Evolutionary conservation across 345 rosid genomes (phyloP).

Genomic region (Reutealis trisperma): DNA sequence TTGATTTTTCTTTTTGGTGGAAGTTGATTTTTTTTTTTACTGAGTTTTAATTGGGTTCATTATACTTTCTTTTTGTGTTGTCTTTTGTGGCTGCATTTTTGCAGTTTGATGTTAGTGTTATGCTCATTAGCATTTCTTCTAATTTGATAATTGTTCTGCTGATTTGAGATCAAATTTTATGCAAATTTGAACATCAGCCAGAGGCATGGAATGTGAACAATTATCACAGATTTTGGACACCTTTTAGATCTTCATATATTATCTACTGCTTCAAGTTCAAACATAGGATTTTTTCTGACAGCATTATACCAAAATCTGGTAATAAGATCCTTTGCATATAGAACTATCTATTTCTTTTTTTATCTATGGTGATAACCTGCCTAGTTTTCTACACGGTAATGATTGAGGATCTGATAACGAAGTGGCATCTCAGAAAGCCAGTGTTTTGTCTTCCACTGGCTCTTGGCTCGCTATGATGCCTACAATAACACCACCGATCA

Average conservation of each 20-base stretch:
- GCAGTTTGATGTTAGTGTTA: not conserved
- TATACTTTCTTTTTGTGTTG: not conserved
- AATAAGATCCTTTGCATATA: conserved; percentile 14
- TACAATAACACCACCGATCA: not conserved
- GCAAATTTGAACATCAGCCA: not conserved
- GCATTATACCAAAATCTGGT: conserved; percentile 2
- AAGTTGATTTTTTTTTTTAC: not conserved
- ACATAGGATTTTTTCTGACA: not conserved
- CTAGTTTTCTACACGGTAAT: not conserved
- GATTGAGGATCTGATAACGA: conserved; percentile 19
- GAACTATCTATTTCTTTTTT: not conserved
- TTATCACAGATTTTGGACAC: not conserved
- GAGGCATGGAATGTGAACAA: not conserved
- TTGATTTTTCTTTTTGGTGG: not conserved
- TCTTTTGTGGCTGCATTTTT: not conserved
- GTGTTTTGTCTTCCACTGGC: conserved; percentile 8
- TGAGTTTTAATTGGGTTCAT: not conserved
- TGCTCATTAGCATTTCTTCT: conserved; percentile 1
- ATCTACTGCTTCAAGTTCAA: not conserved
- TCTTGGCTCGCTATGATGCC: conserved; percentile 23
- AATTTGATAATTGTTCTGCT: not conserved
- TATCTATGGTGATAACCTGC: not conserved
- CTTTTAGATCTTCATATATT: not conserved
- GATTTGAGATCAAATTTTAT: not conserved
- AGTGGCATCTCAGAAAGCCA: conserved; percentile 26